These are phyloP conservation scores for Saxophila tyrrhenica DNA, from an alignment of 495 filamentous ascomycete genomes.

Conservation along the genomic window DNA sequence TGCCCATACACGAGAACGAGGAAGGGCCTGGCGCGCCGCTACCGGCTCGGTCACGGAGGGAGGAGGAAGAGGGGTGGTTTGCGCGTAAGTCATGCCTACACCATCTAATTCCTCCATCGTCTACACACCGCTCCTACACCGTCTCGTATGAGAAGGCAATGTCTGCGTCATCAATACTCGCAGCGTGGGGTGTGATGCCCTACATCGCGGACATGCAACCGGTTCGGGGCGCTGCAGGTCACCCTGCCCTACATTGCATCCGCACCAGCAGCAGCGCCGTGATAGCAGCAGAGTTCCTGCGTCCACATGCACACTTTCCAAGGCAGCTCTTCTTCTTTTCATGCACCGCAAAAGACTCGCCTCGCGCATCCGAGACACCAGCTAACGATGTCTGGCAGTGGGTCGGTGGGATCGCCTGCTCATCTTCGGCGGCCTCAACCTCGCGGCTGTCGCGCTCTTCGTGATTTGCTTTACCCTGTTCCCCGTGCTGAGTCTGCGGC, in stretches of 20 bases:
- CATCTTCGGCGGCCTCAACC: slow-evolving; percentile 82
- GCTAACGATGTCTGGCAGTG: slow-evolving; percentile 48
- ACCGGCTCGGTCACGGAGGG: slow-evolving; percentile 70
- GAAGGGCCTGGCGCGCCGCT: slow-evolving; percentile 62
- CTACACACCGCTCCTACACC: neutral
- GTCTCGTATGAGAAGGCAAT: neutral
- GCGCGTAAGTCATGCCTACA: slow-evolving; percentile 72
- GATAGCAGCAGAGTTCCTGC: slow-evolving; percentile 6
- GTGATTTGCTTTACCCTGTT: slow-evolving; percentile 82
- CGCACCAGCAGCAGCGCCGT: neutral
- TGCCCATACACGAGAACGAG: slow-evolving; percentile 66
- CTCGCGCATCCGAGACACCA: slow-evolving; percentile 19
- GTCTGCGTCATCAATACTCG: neutral
- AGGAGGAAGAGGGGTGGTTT: slow-evolving; percentile 94
- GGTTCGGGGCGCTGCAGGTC: neutral
- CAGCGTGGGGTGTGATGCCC: neutral
- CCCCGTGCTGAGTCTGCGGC: slow-evolving; percentile 63
- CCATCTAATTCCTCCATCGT: slow-evolving; percentile 15
- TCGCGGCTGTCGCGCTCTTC: slow-evolving; percentile 84
- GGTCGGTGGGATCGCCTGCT: slow-evolving; percentile 94
- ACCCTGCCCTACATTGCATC: neutral
- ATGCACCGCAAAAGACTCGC: too few relatives aligned
- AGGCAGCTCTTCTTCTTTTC: too few relatives aligned
- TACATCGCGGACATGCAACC: neutral
- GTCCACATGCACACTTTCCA: neutral